Conservation (phyloP, 23 red algal genomes). For the Gracilaria gracilis region DNA sequence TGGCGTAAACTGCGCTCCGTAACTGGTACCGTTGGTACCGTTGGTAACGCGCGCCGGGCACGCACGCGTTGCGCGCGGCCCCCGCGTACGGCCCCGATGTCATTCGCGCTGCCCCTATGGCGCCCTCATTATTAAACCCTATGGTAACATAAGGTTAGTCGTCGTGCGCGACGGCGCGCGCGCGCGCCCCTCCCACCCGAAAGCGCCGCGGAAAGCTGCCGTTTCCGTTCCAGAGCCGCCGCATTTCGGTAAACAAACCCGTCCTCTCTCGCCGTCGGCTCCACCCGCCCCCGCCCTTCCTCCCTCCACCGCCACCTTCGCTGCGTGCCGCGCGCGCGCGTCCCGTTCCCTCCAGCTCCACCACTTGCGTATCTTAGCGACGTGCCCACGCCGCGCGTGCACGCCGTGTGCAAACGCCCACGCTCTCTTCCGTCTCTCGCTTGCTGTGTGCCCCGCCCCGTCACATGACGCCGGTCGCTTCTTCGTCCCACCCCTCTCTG, state of each 20-base stretch:
- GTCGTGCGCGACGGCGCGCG: neutral
- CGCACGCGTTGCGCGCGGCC: neutral
- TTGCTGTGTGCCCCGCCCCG: no score
- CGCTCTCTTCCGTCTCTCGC: neutral
- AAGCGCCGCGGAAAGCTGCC: neutral
- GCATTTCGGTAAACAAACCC: slow-evolving; percentile 10
- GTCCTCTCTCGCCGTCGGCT: neutral
- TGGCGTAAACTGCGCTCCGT: neutral
- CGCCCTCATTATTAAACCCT: neutral
- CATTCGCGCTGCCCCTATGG: neutral
- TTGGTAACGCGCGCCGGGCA: neutral
- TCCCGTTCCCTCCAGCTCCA: neutral
- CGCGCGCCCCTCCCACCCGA: neutral
- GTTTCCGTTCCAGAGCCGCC: neutral
- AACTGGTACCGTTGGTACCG: no score
- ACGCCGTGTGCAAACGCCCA: neutral
- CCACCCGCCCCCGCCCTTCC: neutral
- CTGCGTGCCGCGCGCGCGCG: neutral
- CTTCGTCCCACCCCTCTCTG: slow-evolving; percentile 2
- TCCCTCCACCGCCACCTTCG: neutral
- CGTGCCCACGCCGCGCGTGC: slow-evolving; percentile 2
- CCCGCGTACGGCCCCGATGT: slow-evolving; percentile 14
- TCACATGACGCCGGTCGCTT: neutral
- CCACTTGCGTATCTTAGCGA: neutral
- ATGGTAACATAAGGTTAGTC: no score